A percentile compares a stretch with the other conserved stretches of the same genome.
These are phyloP conservation scores for Suhomyces vadensis DNA, from an alignment of 805 yeast species.

Conservation along the genomic window DNA sequence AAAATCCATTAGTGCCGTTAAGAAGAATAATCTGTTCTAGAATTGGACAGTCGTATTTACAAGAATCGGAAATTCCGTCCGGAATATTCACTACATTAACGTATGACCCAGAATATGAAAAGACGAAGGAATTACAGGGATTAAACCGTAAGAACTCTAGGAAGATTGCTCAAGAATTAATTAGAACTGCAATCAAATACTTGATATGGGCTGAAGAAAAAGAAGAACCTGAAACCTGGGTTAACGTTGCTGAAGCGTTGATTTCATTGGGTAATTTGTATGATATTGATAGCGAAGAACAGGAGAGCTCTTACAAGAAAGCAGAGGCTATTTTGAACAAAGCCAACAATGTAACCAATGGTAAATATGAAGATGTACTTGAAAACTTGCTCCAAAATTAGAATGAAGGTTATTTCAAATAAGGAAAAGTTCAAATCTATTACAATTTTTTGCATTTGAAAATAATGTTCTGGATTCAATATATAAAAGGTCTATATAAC, in stretches of 20 bases:
- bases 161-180: slow-evolving; percentile 46
- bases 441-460: not conserved
- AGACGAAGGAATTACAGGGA: slow-evolving; percentile 34
- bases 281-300: slow-evolving; percentile 65
- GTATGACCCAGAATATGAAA: slow-evolving; percentile 54
- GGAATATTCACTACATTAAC: slow-evolving; percentile 53
- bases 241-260: slow-evolving; percentile 79
- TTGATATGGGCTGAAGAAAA: slow-evolving; percentile 62
- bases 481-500: slow-evolving; percentile 2
- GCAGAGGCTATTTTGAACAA: slow-evolving; percentile 69
- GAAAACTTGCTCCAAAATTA: slow-evolving; percentile 43
- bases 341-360: slow-evolving; percentile 81
- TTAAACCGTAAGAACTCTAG: slow-evolving; percentile 46
- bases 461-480: not conserved
- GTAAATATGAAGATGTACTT: slow-evolving; percentile 65
- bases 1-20: slow-evolving; percentile 22
- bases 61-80: slow-evolving; percentile 65
- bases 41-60: slow-evolving; percentile 62
- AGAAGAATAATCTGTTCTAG: slow-evolving; percentile 46
- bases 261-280: slow-evolving; percentile 76
- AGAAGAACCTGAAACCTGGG: slow-evolving; percentile 81
- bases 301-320: slow-evolving; percentile 60
- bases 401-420: not conserved
- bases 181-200: slow-evolving; percentile 55
- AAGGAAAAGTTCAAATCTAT: too few relatives aligned